A percentile compares a stretch with the other conserved stretches of the same genome.
Conservation (phyloP, 305 asterid species). For the Fraxinus nigra region DNA sequence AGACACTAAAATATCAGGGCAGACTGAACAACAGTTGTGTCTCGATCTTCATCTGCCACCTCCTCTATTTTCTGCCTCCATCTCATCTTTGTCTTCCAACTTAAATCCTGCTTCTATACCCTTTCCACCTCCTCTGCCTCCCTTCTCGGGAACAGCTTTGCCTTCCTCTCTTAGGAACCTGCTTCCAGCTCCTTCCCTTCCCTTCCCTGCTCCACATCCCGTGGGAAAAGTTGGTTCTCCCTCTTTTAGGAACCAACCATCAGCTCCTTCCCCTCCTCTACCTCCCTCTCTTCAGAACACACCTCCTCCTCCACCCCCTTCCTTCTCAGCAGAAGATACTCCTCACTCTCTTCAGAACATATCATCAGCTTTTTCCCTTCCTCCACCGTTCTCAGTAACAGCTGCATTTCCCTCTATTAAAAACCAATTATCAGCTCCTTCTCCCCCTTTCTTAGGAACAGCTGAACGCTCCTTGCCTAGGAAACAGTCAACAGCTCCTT, state of each 20-base stretch:
- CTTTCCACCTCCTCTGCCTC: neutral
- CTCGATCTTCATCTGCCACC: neutral
- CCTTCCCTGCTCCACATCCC: neutral
- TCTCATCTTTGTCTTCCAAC: neutral
- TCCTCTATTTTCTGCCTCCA: neutral
- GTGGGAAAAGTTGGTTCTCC: neutral
- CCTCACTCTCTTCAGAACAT: neutral
- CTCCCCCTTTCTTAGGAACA: slow-evolving; percentile 15
- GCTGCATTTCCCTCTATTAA: neutral
- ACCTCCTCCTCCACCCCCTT: slow-evolving; percentile 1
- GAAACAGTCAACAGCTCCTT: slow-evolving; percentile 8
- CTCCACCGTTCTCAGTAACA: neutral
- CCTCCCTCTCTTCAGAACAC: neutral
- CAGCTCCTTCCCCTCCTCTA: neutral
- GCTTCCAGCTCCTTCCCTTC: neutral
- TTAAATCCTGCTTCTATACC: neutral
- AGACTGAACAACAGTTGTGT: neutral
- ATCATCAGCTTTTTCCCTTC: neutral
- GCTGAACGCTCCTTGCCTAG: neutral
- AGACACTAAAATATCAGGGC: neutral
- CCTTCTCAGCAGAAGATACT: neutral
- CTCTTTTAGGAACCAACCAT: neutral
- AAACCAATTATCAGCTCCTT: slow-evolving; percentile 9
- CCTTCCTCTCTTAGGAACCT: neutral
- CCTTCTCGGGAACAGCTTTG: neutral